These are phyloP conservation scores for Akebia trifoliata DNA, from an alignment of 164 flowering plant species.

Conservation along the genomic window DNA sequence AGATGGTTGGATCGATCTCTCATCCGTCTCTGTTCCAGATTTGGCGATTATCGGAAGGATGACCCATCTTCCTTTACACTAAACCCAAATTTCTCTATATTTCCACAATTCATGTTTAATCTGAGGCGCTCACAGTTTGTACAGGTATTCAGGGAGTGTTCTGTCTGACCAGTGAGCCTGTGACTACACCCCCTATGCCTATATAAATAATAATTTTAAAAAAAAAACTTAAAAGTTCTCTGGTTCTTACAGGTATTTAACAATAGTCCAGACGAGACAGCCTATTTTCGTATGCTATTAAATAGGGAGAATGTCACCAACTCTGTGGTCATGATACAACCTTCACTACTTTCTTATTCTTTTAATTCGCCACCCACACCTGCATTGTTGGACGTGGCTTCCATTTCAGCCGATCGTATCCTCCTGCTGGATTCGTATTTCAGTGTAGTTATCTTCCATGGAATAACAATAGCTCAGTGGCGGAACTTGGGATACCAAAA, in stretches of 20 bases:
- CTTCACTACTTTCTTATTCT: constrained; percentile 81
- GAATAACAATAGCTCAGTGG: constrained; percentile 98
- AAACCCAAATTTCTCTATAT: constrained; percentile 76
- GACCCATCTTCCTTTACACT: constrained; percentile 86
- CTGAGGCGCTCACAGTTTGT: constrained; percentile 95
- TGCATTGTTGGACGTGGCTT: constrained; percentile 85
- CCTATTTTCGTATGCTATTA: constrained; percentile 89
- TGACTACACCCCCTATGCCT: no score
- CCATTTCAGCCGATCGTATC: constrained; percentile 78
- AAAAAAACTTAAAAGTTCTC: neutral
- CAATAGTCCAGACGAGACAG: constrained; percentile 98
- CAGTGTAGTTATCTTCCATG: constrained; percentile 89
- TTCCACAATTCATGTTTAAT: constrained; percentile 96
- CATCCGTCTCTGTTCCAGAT: constrained; percentile 90
- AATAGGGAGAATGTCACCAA: constrained; percentile 76
- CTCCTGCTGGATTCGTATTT: constrained; percentile 88
- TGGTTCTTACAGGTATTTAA: constrained; percentile 68
- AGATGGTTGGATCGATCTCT: constrained; percentile 90
- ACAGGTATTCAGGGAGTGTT: constrained; percentile 50
- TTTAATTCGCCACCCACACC: constrained; percentile 69
- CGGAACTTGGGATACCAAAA: constrained; percentile 91
- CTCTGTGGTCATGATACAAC: constrained; percentile 96
- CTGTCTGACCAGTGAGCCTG: no score
- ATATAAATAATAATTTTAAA: neutral
- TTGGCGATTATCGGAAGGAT: constrained; percentile 95